These are phyloP conservation scores for Penicillium canescens DNA, from an alignment of 495 filamentous ascomycete genomes.

Conservation along the genomic window DNA sequence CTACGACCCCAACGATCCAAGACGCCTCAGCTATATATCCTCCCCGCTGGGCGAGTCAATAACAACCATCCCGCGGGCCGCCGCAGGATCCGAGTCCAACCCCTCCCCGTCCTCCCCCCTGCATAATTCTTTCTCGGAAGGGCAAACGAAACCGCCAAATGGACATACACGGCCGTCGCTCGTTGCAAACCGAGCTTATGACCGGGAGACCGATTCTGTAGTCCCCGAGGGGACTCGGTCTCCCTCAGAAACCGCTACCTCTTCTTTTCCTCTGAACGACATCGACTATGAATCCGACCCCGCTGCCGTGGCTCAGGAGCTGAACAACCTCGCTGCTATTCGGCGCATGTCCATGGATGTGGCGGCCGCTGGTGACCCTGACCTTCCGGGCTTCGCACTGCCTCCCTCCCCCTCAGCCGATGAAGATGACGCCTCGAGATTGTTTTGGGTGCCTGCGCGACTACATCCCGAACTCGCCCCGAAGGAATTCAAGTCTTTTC, in stretches of 20 bases:
- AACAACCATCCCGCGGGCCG: slow-evolving; percentile 43
- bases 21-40: slow-evolving; percentile 65
- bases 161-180: slow-evolving; percentile 41
- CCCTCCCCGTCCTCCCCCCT: slow-evolving; percentile 34
- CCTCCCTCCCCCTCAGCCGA: slow-evolving; percentile 71
- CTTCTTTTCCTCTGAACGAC: slow-evolving; percentile 83
- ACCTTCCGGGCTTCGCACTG: slow-evolving; percentile 82
- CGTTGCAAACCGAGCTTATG: slow-evolving; percentile 46
- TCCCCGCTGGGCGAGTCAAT: slow-evolving; percentile 51
- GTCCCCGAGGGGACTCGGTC: slow-evolving; percentile 61
- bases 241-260: slow-evolving; percentile 66
- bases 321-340: slow-evolving; percentile 92
- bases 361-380: slow-evolving; percentile 83
- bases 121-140: slow-evolving; percentile 31
- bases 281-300: slow-evolving; percentile 91
- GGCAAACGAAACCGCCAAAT: slow-evolving; percentile 31
- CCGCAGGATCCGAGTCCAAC: slow-evolving; percentile 48
- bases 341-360: slow-evolving; percentile 99
- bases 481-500: slow-evolving; percentile 93
- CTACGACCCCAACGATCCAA: slow-evolving; percentile 61
- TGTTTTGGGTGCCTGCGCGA: slow-evolving; percentile 95
- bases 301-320: slow-evolving; percentile 88
- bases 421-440: slow-evolving; percentile 82
- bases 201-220: slow-evolving; percentile 50
- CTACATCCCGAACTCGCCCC: slow-evolving; percentile 94